Conservation (phyloP, 306 rosid genomes). For the Medicago arabica region DNA sequence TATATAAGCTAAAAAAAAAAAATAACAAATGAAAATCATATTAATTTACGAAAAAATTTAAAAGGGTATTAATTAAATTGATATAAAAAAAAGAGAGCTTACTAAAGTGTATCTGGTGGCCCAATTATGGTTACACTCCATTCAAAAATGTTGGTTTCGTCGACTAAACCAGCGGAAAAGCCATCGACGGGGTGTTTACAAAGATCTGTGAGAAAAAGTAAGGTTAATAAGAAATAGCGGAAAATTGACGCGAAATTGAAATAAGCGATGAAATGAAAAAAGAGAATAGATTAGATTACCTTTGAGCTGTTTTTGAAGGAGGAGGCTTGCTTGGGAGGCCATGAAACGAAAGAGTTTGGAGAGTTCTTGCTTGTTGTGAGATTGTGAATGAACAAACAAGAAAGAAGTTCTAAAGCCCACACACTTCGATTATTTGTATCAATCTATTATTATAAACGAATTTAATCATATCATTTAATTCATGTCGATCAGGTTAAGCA, state of each 20-base stretch:
- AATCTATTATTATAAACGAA: background rate
- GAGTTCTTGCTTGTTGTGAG: slow-evolving; percentile 42
- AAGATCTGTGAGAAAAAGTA: slow-evolving; percentile 66
- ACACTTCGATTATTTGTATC: slow-evolving; percentile 47
- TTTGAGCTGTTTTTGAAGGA: slow-evolving; percentile 92
- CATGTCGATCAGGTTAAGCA: background rate
- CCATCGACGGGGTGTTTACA: slow-evolving; percentile 92
- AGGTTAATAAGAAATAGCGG: slow-evolving; percentile 31
- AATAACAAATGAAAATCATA: slow-evolving; percentile 22
- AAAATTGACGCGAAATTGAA: slow-evolving; percentile 38
- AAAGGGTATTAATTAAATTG: background rate
- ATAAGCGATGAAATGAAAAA: background rate
- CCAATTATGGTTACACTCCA: slow-evolving; percentile 98
- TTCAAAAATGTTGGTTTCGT: slow-evolving; percentile 84
- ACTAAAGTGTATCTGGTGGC: slow-evolving; percentile 98
- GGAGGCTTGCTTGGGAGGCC: slow-evolving; percentile 95
- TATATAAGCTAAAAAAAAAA: slow-evolving; percentile 2
- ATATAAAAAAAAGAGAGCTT: slow-evolving; percentile 34
- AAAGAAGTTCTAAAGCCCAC: slow-evolving; percentile 33
- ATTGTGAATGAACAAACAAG: slow-evolving; percentile 38
- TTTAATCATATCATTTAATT: background rate
- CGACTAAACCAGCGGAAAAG: slow-evolving; percentile 95
- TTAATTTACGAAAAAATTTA: background rate
- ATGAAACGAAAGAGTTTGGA: slow-evolving; percentile 34
- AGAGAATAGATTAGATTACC: slow-evolving; percentile 39